Base-by-base conservation (phyloP, 2,329 filamentous ascomycete species). In the Stagonosporopsis cucurbitacearum region DNA sequence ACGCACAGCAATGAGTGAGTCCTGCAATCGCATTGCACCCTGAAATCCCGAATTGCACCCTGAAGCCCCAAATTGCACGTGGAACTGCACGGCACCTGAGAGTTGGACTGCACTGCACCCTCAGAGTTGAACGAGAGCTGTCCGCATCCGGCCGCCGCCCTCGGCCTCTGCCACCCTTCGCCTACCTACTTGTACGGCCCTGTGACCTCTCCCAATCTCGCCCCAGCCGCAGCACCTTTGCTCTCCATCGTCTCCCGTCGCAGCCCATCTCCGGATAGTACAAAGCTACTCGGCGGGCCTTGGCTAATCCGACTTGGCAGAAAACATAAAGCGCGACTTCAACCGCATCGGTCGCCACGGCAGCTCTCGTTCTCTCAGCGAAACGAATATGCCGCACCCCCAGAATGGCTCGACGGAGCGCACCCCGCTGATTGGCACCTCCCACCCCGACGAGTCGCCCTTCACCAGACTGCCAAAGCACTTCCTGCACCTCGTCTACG, bases 401-500 rank as follows among this genome's bases (percentile, higher is more conserved):
- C 45, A 62, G 46, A 73, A 72, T 60, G 69, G 69, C 62, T 60
- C 63, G 42, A 56, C 62, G 39, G 71, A 74, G 66, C 62, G 59
- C 35, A 72, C 71, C 17, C 68, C 70, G 54, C 62, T 74, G 56
- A 63, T 73, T 49, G 62, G 61, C n/a, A 52, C 51, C 51, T 60
- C 59, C 12, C 60, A 59, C 35, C 45, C 57, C 40, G 54, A 71
- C 44, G 67, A 72, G 45, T 59, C 68, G 28, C 62, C 64, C 48
- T 65, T 66, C 59, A 73, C 68, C 56, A 57, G 63, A 22, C 30
- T 70, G 22, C 65, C 71, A 51, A 69, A 70, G 62, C 63, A 69
- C 40, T 48, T 78, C 56, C 47, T 70, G 42, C 68, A 72, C 54
- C 68, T 75, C 35, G 74, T 74, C 43, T 81, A 79, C 73, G 64